A percentile compares a stretch with the other conserved stretches of the same genome.
These are phyloP conservation scores for Ensete ventricosum DNA, from an alignment of 176 grass and related monocot genomes.

Conservation along the genomic window DNA sequence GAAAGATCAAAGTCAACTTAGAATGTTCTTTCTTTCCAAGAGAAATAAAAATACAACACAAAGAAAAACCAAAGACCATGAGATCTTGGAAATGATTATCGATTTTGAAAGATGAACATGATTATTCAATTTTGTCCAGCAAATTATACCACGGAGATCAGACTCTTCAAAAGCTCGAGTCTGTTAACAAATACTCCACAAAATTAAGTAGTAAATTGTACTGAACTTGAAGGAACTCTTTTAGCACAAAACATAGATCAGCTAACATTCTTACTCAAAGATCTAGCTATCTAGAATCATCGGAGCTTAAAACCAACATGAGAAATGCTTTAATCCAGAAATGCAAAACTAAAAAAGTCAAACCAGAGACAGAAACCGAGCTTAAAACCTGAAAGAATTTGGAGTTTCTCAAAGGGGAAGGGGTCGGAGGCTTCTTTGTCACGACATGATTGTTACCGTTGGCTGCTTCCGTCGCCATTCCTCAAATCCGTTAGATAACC, in stretches of 20 bases:
- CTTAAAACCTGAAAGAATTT: slow-evolving; percentile 19
- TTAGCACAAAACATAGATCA: neutral
- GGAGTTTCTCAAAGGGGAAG: slow-evolving; percentile 22
- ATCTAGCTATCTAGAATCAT: neutral
- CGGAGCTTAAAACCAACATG: neutral
- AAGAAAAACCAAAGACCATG: neutral
- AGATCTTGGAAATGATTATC: neutral
- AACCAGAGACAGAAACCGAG: neutral
- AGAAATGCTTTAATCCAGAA: neutral
- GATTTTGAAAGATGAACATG: neutral
- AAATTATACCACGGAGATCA: neutral
- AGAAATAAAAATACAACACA: neutral
- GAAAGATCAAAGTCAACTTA: neutral
- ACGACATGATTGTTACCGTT: slow-evolving; percentile 14
- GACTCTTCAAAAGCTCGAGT: neutral
- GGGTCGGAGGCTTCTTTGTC: slow-evolving; percentile 17
- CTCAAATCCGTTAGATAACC: slow-evolving; percentile 1
- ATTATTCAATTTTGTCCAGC: neutral
- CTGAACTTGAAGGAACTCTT: neutral
- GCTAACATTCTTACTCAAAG: neutral
- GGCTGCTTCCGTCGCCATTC: slow-evolving; percentile 16
- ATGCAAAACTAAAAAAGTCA: neutral
- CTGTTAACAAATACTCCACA: neutral
- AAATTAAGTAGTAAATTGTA: neutral
- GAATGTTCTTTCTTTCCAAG: neutral